Base-by-base conservation (phyloP, 1,284 basidiomycete genomes). In the Ustilago tritici region DNA sequence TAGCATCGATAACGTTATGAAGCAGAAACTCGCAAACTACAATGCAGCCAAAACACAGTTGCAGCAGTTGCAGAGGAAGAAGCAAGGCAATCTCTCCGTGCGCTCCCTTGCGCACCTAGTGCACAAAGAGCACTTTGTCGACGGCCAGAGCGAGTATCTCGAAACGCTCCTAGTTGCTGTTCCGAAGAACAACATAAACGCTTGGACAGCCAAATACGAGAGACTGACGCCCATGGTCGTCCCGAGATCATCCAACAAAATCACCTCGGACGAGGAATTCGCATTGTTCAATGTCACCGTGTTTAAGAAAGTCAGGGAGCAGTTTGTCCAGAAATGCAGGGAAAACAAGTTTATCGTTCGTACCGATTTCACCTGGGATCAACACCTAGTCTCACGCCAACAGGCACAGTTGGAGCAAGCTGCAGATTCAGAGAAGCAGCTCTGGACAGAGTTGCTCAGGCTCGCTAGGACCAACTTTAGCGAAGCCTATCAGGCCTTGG, bases 331-430 rank as follows among this genome's bases (percentile, higher is more conserved):
- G 88, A 95, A 95, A 87, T 96, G 94, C 84, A 89, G 97, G 76
- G 97, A 99, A 87, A 92, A 94, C 88, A 98, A 97, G 94, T 99
- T 94, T 88, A 92, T 94, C 68, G 91, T 95, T 10, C 92, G 97
- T 32, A 73, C 70, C 47, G 97, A 99, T 79, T 99, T 98, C 86
- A 90, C 90, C n/a, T 99, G 91, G 87, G 94, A 96, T 49, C 93
- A 95, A 84, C 91, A 92, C 46, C 91, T 92, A 62, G 89, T 95
- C n/a, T 89, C 89, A 74, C 94, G 92, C 87, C 93, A 96, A 85
- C 89, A 90, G 77, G 90, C 93, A 84, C 95, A 98, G 68, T 88
- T 98, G 12, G 91, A 91, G 35, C 89, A 90, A 38, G 92, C 95
- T 2, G 92, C 93, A 77, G 90, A 90, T 9, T 93, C 95, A 53